phyloP scores from a whole-genome alignment of 1,139 yeast species.

The Zygosaccharomyces sapae region DNA sequence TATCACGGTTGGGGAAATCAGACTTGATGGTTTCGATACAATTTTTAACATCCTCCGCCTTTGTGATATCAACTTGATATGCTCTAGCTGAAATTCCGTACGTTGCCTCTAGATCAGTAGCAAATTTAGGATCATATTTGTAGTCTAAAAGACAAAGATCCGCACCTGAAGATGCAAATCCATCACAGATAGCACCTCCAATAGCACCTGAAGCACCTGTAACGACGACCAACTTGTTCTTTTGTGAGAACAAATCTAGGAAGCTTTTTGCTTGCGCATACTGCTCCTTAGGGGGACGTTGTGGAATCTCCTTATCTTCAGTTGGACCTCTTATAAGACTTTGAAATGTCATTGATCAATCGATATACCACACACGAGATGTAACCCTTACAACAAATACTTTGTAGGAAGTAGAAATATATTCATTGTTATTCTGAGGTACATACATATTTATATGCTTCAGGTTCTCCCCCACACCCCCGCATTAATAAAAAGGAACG shows the following conservation, averaged over 20 bases:
- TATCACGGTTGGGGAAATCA: constrained; percentile 53
- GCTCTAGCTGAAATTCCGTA: constrained; percentile 67
- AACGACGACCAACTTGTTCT: constrained; percentile 78
- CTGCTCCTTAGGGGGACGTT: constrained; percentile 16
- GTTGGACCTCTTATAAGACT: constrained; percentile 15
- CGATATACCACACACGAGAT: too few species aligned
- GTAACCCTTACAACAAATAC: too few species aligned
- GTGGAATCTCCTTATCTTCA: constrained; percentile 16
- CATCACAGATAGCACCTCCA: constrained; percentile 79
- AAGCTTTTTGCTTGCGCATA: constrained; percentile 13
- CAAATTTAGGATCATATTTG: constrained; percentile 42
- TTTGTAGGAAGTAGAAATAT: too few species aligned
- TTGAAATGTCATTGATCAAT: constrained; percentile 12
- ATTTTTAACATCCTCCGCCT: constrained; percentile 52
- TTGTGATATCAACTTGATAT: constrained; percentile 65
- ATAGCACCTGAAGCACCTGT: constrained; percentile 88
- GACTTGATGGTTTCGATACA: constrained; percentile 54
- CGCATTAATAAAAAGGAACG: neutral
- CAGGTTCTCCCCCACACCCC: neutral
- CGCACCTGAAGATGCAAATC: constrained; percentile 86
- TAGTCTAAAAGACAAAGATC: constrained; percentile 71
- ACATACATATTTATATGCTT: neutral
- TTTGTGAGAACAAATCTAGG: constrained; percentile 55
- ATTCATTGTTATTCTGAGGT: too few species aligned
- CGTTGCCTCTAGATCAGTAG: constrained; percentile 28